Evolutionary conservation across 257 asterid species (phyloP).

Genomic region (Datura wrightii): DNA sequence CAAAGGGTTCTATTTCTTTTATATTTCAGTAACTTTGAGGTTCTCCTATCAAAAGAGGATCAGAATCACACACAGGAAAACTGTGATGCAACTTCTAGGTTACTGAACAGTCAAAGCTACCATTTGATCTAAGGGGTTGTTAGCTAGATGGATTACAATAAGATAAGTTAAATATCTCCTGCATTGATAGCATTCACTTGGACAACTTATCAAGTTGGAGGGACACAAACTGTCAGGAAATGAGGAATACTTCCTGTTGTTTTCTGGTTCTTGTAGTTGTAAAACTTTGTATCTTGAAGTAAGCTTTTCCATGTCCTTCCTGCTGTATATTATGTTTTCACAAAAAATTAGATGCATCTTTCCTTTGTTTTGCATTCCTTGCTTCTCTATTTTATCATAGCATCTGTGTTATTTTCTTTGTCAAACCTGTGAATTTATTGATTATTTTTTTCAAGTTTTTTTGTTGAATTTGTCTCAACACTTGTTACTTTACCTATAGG

Average conservation of each 20-base stretch:
- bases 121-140: not conserved
- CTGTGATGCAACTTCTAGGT: constrained; percentile 7
- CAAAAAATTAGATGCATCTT: not conserved
- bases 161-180: not conserved
- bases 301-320: not conserved
- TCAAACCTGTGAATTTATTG: constrained; percentile 11
- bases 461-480: not conserved
- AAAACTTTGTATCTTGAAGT: not conserved
- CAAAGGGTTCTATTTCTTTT: not conserved
- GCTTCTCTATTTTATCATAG: not conserved
- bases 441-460: not conserved
- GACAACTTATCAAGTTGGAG: not conserved
- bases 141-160: constrained; percentile 4
- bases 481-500: not conserved
- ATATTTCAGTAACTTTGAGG: constrained; percentile 4
- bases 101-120: not conserved
- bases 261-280: not conserved
- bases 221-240: not conserved
- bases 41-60: constrained; percentile 24
- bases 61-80: constrained; percentile 15
- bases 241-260: not conserved
- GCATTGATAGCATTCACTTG: not conserved
- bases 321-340: not conserved
- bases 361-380: not conserved
- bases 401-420: not conserved